Base-by-base conservation (phyloP, 2,329 filamentous ascomycete genomes). In the Cryphonectria carpinicola region DNA sequence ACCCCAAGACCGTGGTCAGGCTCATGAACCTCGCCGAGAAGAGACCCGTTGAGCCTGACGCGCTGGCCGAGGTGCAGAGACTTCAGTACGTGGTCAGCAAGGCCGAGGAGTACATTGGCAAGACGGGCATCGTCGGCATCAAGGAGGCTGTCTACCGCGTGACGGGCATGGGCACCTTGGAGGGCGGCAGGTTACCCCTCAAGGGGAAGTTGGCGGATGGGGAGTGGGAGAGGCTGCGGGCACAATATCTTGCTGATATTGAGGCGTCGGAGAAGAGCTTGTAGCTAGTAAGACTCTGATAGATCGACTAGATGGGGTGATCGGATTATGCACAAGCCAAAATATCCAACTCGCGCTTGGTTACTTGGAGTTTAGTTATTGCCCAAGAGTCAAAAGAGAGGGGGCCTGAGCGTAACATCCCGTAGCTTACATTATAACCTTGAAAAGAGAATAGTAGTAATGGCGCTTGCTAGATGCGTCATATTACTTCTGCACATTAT, bases 71-170 rank as follows among this genome's bases (percentile, higher is more conserved):
- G 79, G 84, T 88, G 58, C 84, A 86, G 69, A 80, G 83, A 61
- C 76, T 92, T 74, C 90, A 92, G 79, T 92, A 86, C 77, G 84
- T 82, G 58, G 86, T 91, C 35, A 89, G 87, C 73, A 81, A 84
- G 28, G 87, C 87, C 1, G 89, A 92, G 79, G 89, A 90, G 78
- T 85, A 88, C 69, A 85, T 92, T 71, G 89, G 86, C 10, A 85
- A 83, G 73, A 87, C 84, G 77, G 89, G 89, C 3, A 86, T 89
- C 7, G 82, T 91, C 2, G 90, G 89, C 1, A 90, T 92, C 77
- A 90, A 90, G 76, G 89, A 92, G 79, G 88, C 85, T 0, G 82
- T 89, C 8, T 85, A 83, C 71, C 81, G 86, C 56, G 82, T 89
- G 8, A 84, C 88, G 64, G 85, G 87, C 0, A 82, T 90, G 67